Evolutionary conservation across 306 rosid species (phyloP), one percentile per base, ranked within the genome.

Genomic region (Cicer arietinum): DNA sequence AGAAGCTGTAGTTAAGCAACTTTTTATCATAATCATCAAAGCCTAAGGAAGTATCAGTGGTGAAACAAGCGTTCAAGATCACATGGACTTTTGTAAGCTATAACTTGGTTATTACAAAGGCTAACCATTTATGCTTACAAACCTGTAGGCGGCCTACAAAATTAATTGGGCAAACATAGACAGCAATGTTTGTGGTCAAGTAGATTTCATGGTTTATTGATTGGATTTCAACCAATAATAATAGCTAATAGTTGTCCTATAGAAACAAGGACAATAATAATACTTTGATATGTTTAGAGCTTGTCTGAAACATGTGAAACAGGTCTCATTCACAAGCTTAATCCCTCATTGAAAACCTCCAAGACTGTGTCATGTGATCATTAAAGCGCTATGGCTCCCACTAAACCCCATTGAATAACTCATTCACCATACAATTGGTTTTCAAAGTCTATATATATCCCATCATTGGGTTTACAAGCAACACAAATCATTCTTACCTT

Each of bases 281-380:
- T 30, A 30, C 37, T 30, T 73, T 71, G 66, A 25, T 61, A 61
- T 78, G 77, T 42, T 14, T 42, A 52, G 25, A 62, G 25, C 59
- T 53, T 58, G 72, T 71, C 63, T 72, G 44, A 44, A 73, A 53
- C 60, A 41, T 22, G 60, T 52, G 16, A 43, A 60, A 45, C 10
- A 43, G 54, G 56, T 11, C 48, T 16, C 16, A 16, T 44, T 56
- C 39, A 30, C 13, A 53, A 67, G 37, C 50, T 43, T 30, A 45
- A 8, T 11, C n/a, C 64, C 59, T 14, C 14, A 13, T 25, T 2
- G 53, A 57, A 47, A 48, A 1, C 40, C 11, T 71, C 53, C 12
- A 52, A 52, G 60, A 30, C 58, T 71, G 45, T 52, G 12, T 50
- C 77, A 71, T 52, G 67, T 79, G 67, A 79, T 63, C 56, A 48